Evolutionary conservation across 1,284 basidiomycete genomes (phyloP), one percentile per base, ranked within the genome.

Genomic region (Ceratobasidium papillatum): DNA sequence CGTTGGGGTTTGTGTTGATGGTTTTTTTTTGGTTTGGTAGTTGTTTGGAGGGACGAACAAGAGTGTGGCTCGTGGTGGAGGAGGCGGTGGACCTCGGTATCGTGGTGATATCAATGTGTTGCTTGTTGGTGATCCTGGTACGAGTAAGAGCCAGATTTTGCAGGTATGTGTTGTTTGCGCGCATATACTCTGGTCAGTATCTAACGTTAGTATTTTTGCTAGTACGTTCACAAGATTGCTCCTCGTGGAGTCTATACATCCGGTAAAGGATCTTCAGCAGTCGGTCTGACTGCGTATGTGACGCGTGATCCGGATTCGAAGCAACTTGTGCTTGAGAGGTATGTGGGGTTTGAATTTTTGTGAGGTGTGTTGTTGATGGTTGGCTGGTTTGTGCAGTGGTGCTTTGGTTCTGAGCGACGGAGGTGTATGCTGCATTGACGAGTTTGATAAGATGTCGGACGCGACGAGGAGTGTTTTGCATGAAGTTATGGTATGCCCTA

Each of bases 361-460:
- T n/a, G 45, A 19, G 45, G 51, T 27, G 19, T 45, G n/a, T 5
- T 5, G 56, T 17, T 54, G 22, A 49, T 76, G 38, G 7, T 27
- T 52, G 7, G n/a, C 22, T 27, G 12, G 45, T 11, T 64, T 32
- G 69, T 41, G 14, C 78, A 95, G 95, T 85, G 97, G 97, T 79
- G 97, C 98, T 0, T 89, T 99, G 2, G 98, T 99, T 0, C 85
- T 99, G 71, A 96, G 94, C 79, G 98, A 99, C 79, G 97, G 97
- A 1, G 97, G 97, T 82, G 95, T 99, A 3, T 99, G 98, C 83
- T 99, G 98, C 82, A 99, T 99, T 79, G 97, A 99, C 81, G 97
- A 99, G 83, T 99, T 99, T 80, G 98, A 99, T 85, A 99, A 99
- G 83, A 99, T 99, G 97, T 94, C 93, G 0, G 97, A 99, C 80